phyloP scores from a whole-genome alignment of 371 early-diverging fungal genomes.

The Coemansia sp. region DNA sequence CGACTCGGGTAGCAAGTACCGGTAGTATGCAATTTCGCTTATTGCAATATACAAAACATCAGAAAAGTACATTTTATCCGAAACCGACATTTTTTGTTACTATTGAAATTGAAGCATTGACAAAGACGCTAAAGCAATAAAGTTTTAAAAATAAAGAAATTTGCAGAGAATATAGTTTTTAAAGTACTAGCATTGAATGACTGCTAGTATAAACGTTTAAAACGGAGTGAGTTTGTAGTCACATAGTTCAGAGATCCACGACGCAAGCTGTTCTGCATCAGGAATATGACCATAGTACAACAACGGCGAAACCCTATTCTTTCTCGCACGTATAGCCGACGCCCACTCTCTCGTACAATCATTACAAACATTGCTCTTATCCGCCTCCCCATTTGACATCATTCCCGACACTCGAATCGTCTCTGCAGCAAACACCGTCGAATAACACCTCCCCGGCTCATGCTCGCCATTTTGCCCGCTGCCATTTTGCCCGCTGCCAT shows the following conservation, averaged over 20 bases:
- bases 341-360: conserved; percentile 40
- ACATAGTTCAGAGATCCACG: conserved; percentile 50
- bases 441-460: conserved; percentile 30
- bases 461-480: neutral
- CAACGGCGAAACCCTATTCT: conserved; percentile 32
- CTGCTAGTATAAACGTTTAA: conserved; percentile 1
- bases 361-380: conserved; percentile 26
- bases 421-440: conserved; percentile 36
- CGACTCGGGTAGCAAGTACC: conserved; percentile 35
- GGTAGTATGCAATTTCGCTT: conserved; percentile 34
- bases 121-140: neutral
- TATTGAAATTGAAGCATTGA: neutral
- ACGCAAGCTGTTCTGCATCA: conserved; percentile 32
- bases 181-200: conserved; percentile 1
- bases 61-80: conserved; percentile 12
- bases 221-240: conserved; percentile 28
- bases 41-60: conserved; percentile 25
- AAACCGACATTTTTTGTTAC: neutral
- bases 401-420: conserved; percentile 19
- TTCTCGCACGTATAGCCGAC: conserved; percentile 13
- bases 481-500: neutral
- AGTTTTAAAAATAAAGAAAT: neutral
- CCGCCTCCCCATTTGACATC: neutral
- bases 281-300: conserved; percentile 50
- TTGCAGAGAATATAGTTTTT: neutral